These are phyloP conservation scores for Trametes pubescens DNA, from an alignment of 1,284 basidiomycete genomes.

Conservation along the genomic window DNA sequence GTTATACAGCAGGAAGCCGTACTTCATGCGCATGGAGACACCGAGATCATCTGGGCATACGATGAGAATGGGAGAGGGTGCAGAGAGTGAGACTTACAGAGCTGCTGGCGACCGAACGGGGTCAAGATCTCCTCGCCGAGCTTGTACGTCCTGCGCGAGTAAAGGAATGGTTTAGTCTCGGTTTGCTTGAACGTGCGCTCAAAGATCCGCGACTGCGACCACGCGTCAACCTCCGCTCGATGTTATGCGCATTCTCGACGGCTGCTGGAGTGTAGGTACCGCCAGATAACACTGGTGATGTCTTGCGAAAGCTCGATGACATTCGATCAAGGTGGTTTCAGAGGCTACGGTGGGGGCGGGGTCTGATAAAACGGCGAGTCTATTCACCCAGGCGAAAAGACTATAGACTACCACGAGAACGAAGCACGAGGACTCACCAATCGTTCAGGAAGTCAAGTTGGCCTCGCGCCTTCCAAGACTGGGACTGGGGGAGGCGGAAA, in stretches of 20 bases:
- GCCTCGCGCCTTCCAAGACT: conserved; percentile 68
- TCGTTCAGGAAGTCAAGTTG: conserved; percentile 77
- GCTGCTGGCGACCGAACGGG: conserved; percentile 83
- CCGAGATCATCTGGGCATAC: conserved; percentile 62
- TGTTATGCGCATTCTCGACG: too few relatives aligned
- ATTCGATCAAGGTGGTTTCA: too few relatives aligned
- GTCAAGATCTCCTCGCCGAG: conserved; percentile 84
- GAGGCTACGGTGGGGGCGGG: too few relatives aligned
- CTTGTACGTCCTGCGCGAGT: conserved; percentile 73
- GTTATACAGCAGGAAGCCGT: conserved; percentile 82
- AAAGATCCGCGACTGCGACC: too few relatives aligned
- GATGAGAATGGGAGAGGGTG: not conserved
- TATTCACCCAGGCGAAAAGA: too few relatives aligned
- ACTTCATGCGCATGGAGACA: conserved; percentile 78
- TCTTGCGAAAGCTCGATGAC: too few relatives aligned
- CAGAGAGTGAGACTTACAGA: conserved; percentile 53
- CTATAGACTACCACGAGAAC: not conserved
- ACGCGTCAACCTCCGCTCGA: too few relatives aligned
- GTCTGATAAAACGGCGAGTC: too few relatives aligned
- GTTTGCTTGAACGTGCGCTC: too few relatives aligned
- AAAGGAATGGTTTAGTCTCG: too few relatives aligned
- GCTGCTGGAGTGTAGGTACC: too few relatives aligned
- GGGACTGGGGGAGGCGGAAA: conserved; percentile 56
- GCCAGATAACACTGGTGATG: too few relatives aligned
- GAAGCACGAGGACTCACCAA: conserved; percentile 55